phyloP scores from a whole-genome alignment of 73 alveolate genomes.

The Paramecium sexaurelia region DNA sequence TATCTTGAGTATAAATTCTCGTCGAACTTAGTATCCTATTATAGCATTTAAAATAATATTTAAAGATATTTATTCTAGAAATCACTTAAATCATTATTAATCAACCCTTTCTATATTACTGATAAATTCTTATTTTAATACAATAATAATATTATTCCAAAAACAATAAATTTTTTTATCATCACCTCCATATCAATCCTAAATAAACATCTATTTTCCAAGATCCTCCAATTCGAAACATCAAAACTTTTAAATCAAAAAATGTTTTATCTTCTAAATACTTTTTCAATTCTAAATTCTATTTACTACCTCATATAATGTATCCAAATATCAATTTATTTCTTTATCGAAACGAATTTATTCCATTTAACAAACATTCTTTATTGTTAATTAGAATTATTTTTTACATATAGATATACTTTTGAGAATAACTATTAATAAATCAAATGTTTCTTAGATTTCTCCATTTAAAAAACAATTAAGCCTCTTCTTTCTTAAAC shows the following conservation, averaged over 20 bases:
- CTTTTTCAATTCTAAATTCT: too few species aligned
- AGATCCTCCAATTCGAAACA: too few species aligned
- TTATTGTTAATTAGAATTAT: not conserved
- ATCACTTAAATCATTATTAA: slow-evolving; percentile 42
- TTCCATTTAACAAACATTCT: not conserved
- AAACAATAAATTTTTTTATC: not conserved
- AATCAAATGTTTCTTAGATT: not conserved
- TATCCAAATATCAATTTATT: too few species aligned
- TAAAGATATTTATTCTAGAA: slow-evolving; percentile 16
- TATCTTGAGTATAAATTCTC: slow-evolving; percentile 69
- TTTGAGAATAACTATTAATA: not conserved
- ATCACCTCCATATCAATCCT: not conserved
- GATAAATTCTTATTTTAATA: slow-evolving; percentile 30
- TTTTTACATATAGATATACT: not conserved
- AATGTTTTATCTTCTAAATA: too few species aligned
- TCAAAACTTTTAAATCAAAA: too few species aligned
- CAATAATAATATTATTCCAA: not conserved
- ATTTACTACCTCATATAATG: too few species aligned
- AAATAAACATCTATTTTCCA: too few species aligned
- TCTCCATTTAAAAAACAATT: not conserved
- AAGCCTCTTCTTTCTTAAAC: not conserved
- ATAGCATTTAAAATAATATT: not conserved
- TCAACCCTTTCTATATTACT: slow-evolving; percentile 8
- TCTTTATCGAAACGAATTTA: too few species aligned
- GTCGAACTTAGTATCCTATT: slow-evolving; percentile 52